Evolutionary conservation across 2,329 filamentous ascomycete genomes (phyloP), one percentile per base, ranked within the genome.

Genomic region (Zymoseptoria pseudotritici): DNA sequence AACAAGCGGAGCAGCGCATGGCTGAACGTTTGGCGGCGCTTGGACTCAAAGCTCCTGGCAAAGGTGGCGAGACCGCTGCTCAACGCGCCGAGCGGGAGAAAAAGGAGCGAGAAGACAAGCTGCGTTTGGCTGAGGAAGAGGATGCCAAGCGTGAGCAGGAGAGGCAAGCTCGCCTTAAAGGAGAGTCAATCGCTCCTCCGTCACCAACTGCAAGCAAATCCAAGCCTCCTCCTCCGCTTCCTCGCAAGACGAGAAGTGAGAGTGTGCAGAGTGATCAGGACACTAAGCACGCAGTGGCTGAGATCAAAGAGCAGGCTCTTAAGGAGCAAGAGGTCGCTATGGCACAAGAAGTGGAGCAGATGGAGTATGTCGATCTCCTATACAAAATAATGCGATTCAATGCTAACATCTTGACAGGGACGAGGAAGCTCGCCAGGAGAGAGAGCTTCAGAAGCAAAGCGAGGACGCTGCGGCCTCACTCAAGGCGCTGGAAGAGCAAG

Each of bases 1-100:
- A 97, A 74, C 93, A 97, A 73, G 95, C 94, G 8, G 92, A 97
- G 74, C 90, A 93, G 72, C 90, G 93, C 61, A 97, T 99, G 88
- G 93, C 94, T 42, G 94, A 97, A 75, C 87, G 94, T 61, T 84
- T 99, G 69, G 94, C 94, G 61, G 93, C 93, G 53, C 83, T 97
- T 62, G 94, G 94, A 42, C 88, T 99, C 72, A 96, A 91, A 74
- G 86, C 91, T 29, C 88, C 90, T 5, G 80, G 81, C 19, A 95
- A 95, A 71, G 65, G 68, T 49, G 87, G 88, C 2, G 94, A 99
- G 77, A 89, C 86, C 29, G 79, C 91, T 36, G 84, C 88, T 59
- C 92, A 99, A 76, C 85, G 91, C 62, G 84, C 89, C 60, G 94
- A 97, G 72, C 89, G 94, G 26, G 94, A 99, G 75, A 87, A 85